These are phyloP conservation scores for Wickerhamiella alocasiicola DNA, from an alignment of 805 yeast genomes.

Conservation along the genomic window DNA sequence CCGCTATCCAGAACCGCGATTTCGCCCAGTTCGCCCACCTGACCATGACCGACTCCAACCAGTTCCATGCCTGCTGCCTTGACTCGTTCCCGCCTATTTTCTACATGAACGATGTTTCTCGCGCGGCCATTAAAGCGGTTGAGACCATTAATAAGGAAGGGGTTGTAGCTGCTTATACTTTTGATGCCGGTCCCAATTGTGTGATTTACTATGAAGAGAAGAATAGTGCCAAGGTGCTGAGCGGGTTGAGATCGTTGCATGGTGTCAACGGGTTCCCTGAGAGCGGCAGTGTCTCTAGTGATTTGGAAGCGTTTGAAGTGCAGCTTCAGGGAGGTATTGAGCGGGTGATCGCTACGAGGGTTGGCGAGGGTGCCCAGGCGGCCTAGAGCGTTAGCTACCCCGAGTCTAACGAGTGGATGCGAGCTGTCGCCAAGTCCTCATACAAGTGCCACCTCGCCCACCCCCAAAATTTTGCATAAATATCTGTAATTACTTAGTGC, in stretches of 20 bases:
- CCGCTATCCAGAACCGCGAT: slow-evolving; percentile 59
- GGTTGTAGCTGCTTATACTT: slow-evolving; percentile 86
- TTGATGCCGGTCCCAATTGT: slow-evolving; percentile 99
- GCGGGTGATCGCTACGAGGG: slow-evolving; percentile 68
- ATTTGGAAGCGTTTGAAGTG: slow-evolving; percentile 31
- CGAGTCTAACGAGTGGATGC: no score
- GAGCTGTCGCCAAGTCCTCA: no score
- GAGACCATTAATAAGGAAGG: slow-evolving; percentile 61
- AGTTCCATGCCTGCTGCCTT: slow-evolving; percentile 95
- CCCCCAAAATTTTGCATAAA: no score
- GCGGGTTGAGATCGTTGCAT: slow-evolving; percentile 45
- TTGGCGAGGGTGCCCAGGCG: slow-evolving; percentile 41
- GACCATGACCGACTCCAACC: slow-evolving; percentile 93
- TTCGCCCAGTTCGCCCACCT: slow-evolving; percentile 73
- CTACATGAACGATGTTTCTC: slow-evolving; percentile 83
- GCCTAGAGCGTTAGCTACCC: no score
- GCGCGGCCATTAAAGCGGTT: slow-evolving; percentile 62
- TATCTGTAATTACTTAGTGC: no score
- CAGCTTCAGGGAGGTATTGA: slow-evolving; percentile 61
- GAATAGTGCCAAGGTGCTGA: slow-evolving; percentile 62
- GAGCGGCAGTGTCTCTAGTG: slow-evolving; percentile 23
- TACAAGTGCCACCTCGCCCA: no score
- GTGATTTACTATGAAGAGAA: slow-evolving; percentile 77
- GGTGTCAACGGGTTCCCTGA: slow-evolving; percentile 51
- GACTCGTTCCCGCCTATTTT: slow-evolving; percentile 95